Evolutionary conservation across 495 filamentous ascomycete species (phyloP), one percentile per base, ranked within the genome.

Genomic region (Podospora tetraspora): DNA sequence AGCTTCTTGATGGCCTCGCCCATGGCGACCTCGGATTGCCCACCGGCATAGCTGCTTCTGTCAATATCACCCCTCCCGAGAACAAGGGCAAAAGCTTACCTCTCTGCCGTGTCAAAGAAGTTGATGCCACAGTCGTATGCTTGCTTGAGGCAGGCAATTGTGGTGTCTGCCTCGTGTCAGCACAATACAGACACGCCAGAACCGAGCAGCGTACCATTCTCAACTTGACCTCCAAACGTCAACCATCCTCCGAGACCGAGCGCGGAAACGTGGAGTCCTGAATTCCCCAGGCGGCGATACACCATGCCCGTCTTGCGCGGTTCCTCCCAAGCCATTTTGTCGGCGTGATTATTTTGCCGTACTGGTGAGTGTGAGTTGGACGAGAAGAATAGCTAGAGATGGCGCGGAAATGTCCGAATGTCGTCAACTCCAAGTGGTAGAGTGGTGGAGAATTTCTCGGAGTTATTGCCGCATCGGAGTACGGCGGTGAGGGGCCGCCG

Each of bases 121-220:
- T 92, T 92, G 78, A 93, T 83, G 22, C 90, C 90, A 63, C 80
- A 81, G 71, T 92, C 86, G 68, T 89, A 92, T 0, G 90, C 90
- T 25, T 84, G 82, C 75, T 91, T 88, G 79, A 93, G 82, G 75
- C 89, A 91, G 2, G 83, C 79, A 64, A 83, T 83, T 1, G 88
- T 83, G 25, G 79, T 79, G 61, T 90, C 86, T 87, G 61, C 9
- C 19, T 19, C 30, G 52, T 1, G 29, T 60, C 27, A 63, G 70
- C 29, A 13, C 2, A 23, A 25, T 27, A 6, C 27, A 63, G 56
- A 16, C n/a, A 23, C 21, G 3, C 25, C 21, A 8, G 11, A 0
- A 16, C 2, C 9, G 24, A 59, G 30, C 3, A 0, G 16, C 29
- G 25, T 63, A 69, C 70, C 70, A 56, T 70, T 63, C 23, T 70